Evolutionary conservation across 2,329 filamentous ascomycete genomes (phyloP), one percentile per base, ranked within the genome.

Genomic region (Botrytis elliptica): DNA sequence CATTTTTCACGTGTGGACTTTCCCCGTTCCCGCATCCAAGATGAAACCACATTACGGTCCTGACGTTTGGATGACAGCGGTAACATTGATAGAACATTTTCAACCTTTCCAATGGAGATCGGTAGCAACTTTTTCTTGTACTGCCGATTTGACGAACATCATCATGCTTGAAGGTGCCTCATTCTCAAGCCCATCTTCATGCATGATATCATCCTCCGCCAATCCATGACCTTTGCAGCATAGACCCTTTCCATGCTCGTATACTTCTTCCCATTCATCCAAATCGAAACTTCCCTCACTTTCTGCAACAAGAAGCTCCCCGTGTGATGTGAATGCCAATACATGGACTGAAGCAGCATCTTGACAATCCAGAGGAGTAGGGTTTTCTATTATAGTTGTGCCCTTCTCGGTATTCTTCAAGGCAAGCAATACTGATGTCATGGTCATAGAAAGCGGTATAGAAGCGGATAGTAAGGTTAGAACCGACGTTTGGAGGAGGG

Each of bases 381-480:
- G 94, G 72, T 91, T 87, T 42, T 85, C 82, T 44, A 89, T 81
- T 46, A 90, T 83, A 66, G 82, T 81, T 67, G 82, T 83, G 44
- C 79, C 80, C 44, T 82, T 80, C 73, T 83, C 80, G 75, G 84
- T 79, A 64, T 82, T 78, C 33, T 85, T 81, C 46, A 94, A 85
- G 36, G 90, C 90, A 75, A 94, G 83, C 33, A 92, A 83, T 1
- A 88, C 87, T 4, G 93, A 88, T 29, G 90, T 90, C 62, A 91
- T 88, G 20, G 92, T 92, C 75, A 91, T 89, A 63, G 90, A 90
- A 79, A 98, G 86, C 20, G 95, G 94, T 49, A 98, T 88, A 1
- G 92, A 91, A 40, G 93, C 94, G 62, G 94, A 94, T 52, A 98
- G 85, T 25, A 98, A 88, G 36, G 93, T 90, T 57, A 96, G 85